A percentile compares a stretch with the other conserved stretches of the same genome.
These are phyloP conservation scores for Cutaneotrichosporon sp. DNA, from an alignment of 1,284 basidiomycete genomes.

Conservation along the genomic window DNA sequence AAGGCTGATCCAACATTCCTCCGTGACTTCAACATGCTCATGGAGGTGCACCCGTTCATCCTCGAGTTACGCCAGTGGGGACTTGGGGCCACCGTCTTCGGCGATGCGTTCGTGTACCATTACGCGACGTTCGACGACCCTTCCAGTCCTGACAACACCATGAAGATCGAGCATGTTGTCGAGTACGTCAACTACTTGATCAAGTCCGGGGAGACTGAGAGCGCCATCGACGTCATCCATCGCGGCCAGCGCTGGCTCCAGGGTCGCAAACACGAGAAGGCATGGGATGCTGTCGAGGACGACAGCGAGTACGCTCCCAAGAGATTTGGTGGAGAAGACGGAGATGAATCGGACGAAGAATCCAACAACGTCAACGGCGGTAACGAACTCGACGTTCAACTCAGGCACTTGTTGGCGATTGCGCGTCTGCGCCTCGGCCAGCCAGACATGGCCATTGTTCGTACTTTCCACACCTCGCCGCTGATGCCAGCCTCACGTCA, in stretches of 20 bases:
- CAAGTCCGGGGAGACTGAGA: constrained; percentile 65
- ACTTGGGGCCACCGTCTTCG: constrained; percentile 65
- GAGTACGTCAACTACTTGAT: constrained; percentile 82
- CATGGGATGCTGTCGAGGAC: constrained; percentile 80
- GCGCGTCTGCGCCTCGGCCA: constrained; percentile 79
- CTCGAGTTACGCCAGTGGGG: constrained; percentile 66
- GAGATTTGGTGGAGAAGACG: constrained; percentile 26
- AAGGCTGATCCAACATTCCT: constrained; percentile 62
- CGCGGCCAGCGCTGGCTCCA: constrained; percentile 85
- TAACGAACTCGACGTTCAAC: constrained; percentile 72
- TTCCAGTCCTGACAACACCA: constrained; percentile 35
- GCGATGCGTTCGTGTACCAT: constrained; percentile 63
- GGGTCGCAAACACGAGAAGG: constrained; percentile 64
- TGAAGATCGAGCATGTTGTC: constrained; percentile 57
- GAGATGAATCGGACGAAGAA: constrained; percentile 41
- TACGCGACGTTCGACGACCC: constrained; percentile 40
- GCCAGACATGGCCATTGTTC: constrained; percentile 74
- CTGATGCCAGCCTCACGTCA: constrained; percentile 66
- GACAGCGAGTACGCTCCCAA: constrained; percentile 75
- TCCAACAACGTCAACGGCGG: constrained; percentile 51
- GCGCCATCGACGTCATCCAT: constrained; percentile 69
- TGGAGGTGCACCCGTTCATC: constrained; percentile 75
- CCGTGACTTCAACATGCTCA: constrained; percentile 76
- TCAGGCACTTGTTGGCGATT: constrained; percentile 81
- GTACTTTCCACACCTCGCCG: constrained; percentile 27